Conservation (phyloP, 768 basidiomycete genomes). For the Macrolepiota dolichaula region DNA sequence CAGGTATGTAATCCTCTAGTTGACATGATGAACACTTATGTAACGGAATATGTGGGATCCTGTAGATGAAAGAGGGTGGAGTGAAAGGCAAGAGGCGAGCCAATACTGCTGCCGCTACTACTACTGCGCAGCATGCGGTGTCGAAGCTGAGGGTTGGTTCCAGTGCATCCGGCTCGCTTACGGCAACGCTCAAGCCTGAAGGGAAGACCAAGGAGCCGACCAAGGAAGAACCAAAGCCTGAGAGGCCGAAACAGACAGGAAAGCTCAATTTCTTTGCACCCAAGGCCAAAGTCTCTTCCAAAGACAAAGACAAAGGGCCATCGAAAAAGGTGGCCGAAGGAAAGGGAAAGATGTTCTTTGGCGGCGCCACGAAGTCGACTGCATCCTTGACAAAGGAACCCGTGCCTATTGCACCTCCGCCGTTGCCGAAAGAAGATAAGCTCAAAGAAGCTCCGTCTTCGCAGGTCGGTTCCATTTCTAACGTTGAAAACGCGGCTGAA, state of each 20-base stretch:
- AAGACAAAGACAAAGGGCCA: slow-evolving; percentile 22
- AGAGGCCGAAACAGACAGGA: slow-evolving; percentile 16
- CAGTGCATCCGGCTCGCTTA: not conserved
- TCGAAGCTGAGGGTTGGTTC: slow-evolving; percentile 12
- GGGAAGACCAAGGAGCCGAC: slow-evolving; percentile 16
- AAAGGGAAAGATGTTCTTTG: slow-evolving; percentile 20
- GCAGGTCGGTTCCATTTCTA: slow-evolving; percentile 4
- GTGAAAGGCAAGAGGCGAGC: slow-evolving; percentile 26
- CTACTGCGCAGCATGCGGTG: slow-evolving; percentile 26
- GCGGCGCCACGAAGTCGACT: not conserved
- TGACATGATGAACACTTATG: not conserved
- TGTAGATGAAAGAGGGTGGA: slow-evolving; percentile 13
- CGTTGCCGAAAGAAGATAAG: slow-evolving; percentile 30
- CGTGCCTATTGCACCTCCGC: not conserved
- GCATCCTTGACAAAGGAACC: slow-evolving; percentile 18
- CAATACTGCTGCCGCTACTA: slow-evolving; percentile 43
- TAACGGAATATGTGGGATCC: slow-evolving; percentile 9
- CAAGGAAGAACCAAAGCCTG: slow-evolving; percentile 6
- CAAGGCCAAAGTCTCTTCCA: slow-evolving; percentile 16
- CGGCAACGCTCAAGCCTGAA: slow-evolving; percentile 15
- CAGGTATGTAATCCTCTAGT: slow-evolving; percentile 31
- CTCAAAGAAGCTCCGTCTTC: slow-evolving; percentile 28
- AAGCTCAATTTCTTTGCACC: slow-evolving; percentile 13
- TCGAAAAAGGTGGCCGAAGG: slow-evolving; percentile 15
- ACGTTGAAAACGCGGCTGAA: not conserved